phyloP scores from a whole-genome alignment of 148 eudicot species.

The Simmondsia chinensis region DNA sequence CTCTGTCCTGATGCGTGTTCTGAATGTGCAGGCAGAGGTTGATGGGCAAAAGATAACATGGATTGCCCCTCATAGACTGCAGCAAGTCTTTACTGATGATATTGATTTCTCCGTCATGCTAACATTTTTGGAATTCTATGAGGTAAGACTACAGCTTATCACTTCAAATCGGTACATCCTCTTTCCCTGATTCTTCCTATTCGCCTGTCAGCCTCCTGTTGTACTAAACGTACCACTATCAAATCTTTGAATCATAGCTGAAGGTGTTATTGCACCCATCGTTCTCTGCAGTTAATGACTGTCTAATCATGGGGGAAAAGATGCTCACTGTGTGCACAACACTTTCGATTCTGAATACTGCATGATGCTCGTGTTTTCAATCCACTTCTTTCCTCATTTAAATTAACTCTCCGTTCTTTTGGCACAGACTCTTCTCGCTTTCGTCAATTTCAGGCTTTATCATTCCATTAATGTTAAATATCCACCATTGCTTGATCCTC shows the following conservation, averaged over 20 bases:
- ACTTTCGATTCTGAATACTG: no score
- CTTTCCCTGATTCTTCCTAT: neutral
- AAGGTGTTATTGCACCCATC: no score
- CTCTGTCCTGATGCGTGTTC: neutral
- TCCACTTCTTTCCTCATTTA: no score
- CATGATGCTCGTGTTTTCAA: neutral
- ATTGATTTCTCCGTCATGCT: conserved; percentile 80
- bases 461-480: conserved; percentile 67
- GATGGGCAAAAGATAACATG: conserved; percentile 91
- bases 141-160: conserved; percentile 27
- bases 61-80: conserved; percentile 91
- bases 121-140: conserved; percentile 81
- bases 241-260: no score
- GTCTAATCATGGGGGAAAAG: no score
- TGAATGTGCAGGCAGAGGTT: conserved; percentile 66
- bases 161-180: neutral
- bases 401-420: no score
- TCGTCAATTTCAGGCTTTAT: conserved; percentile 70
- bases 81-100: conserved; percentile 81
- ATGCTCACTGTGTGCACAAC: no score
- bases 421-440: conserved; percentile 74
- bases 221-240: no score
- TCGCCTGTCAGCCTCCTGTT: neutral
- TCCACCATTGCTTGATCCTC: conserved; percentile 89
- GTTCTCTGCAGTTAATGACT: no score